Base-by-base conservation (phyloP, 2,329 filamentous ascomycete species). In the Aspergillaceae sp. region DNA sequence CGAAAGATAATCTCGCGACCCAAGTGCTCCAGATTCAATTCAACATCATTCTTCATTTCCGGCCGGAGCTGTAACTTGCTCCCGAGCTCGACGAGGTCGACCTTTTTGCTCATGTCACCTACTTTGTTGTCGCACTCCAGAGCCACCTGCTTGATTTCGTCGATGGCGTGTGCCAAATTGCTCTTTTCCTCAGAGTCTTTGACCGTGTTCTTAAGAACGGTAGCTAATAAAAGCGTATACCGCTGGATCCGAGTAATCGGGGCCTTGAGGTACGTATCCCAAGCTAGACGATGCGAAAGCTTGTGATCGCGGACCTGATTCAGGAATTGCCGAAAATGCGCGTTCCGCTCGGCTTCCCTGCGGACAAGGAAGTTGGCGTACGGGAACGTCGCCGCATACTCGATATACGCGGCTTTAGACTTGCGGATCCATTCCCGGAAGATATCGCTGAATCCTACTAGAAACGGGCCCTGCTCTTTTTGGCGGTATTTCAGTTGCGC, bases 371-470 rank as follows among this genome's bases (percentile, higher is more conserved):
- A 90, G 34, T 82, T 83, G 1, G 92, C 91, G 48, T 84, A 82
- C 0, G 91, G 91, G 56, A 92, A 97, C 0, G 83, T 83, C 1
- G 85, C 83, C 35, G 91, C 91, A 65, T 97, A 98, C 48, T 94
- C 89, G 50, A 96, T 82, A 63, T 97, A 98, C 7, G 87, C 84
- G 2, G 78, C 74, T 65, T 84, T 88, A 30, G 92, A 92, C 66
- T 96, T 97, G 52, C 92, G 81, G 51, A 97, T 95, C 92, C 92
- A 98, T 69, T 98, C 92, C 48, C 92, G 78, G 74, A 98, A 97
- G 42, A 98, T 87, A 60, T 97, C 92, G 62, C 90, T 96, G 68
- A 96, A 96, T 3, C 92, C 92, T 8, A 80, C 76, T 48, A 98
- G 84, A 82, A 89, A 98, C 0, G 92, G 92, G 0, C 92, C 92